These are phyloP conservation scores for Globisporangium parvum DNA, from an alignment of 352 stramenopile genomes.

Conservation along the genomic window DNA sequence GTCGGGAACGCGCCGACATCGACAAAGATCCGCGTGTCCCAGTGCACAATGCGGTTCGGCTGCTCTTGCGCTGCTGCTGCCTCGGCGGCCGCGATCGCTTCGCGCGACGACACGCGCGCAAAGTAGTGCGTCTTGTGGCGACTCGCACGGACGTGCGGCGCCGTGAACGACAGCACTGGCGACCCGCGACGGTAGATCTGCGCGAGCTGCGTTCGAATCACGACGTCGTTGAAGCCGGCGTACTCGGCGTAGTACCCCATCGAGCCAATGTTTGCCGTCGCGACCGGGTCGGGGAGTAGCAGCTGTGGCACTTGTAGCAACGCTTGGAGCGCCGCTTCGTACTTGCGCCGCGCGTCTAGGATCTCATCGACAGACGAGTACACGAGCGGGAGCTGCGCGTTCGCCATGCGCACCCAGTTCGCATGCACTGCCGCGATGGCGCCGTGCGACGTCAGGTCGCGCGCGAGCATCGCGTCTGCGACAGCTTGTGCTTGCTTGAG, in stretches of 20 bases:
- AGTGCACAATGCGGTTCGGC: constrained; percentile 14
- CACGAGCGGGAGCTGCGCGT: constrained; percentile 18
- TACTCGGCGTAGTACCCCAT: constrained; percentile 68
- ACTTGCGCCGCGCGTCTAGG: constrained; percentile 6
- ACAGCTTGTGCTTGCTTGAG: constrained; percentile 1
- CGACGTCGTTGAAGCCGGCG: constrained; percentile 35
- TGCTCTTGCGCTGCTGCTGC: no score
- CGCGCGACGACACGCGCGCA: no score
- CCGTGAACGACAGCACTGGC: no score
- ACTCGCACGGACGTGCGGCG: no score
- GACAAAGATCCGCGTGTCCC: constrained; percentile 41
- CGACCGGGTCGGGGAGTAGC: constrained; percentile 15
- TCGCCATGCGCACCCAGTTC: constrained; percentile 19
- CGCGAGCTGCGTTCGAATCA: no score
- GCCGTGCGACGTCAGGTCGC: not conserved
- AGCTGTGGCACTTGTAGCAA: constrained; percentile 5
- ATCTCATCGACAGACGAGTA: constrained; percentile 21
- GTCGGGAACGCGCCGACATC: constrained; percentile 13
- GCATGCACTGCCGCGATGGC: not conserved
- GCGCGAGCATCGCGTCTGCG: not conserved
- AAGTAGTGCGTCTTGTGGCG: no score
- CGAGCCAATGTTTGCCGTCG: constrained; percentile 22
- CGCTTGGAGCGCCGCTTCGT: constrained; percentile 9
- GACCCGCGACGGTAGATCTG: no score
- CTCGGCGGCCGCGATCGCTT: no score